Conservation (phyloP, 495 filamentous ascomycete species). For the Physcia stellaris region DNA sequence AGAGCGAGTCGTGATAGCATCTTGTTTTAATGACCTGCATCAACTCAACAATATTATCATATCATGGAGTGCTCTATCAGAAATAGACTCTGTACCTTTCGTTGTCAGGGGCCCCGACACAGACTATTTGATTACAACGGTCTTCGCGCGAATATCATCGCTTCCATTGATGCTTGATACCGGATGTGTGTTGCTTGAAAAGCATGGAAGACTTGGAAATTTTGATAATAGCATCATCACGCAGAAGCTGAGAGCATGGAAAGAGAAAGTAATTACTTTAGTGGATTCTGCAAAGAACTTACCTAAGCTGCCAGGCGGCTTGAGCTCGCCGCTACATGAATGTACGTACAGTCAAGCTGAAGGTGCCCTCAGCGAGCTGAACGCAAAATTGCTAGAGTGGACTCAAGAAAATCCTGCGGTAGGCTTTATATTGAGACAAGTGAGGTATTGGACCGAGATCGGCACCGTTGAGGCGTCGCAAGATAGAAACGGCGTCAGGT, state of each 20-base stretch:
- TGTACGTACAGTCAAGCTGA: conserved; percentile 31
- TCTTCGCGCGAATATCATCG: conserved; percentile 38
- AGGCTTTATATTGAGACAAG: conserved; percentile 48
- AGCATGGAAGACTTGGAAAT: conserved; percentile 47
- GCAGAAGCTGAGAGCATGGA: conserved; percentile 33
- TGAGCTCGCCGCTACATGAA: conserved; percentile 33
- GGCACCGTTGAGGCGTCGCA: conserved; percentile 9
- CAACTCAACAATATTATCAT: conserved; percentile 23
- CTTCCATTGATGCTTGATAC: conserved; percentile 34
- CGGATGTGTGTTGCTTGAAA: conserved; percentile 31
- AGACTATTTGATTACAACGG: no score
- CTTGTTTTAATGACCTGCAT: conserved; percentile 23
- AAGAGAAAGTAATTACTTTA: conserved; percentile 28
- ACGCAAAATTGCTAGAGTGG: conserved; percentile 27
- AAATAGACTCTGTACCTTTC: no score
- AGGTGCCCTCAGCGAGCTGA: conserved; percentile 29
- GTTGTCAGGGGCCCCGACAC: no score
- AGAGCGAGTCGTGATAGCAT: conserved; percentile 47
- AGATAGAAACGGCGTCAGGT: conserved; percentile 1
- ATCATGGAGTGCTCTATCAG: conserved; percentile 32
- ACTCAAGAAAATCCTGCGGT: conserved; percentile 38
- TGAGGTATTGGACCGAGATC: conserved; percentile 32
- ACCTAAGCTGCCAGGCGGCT: conserved; percentile 37
- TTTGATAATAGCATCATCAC: conserved; percentile 28
- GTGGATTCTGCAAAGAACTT: conserved; percentile 29